A percentile compares a stretch with the other conserved stretches of the same genome.
These are phyloP conservation scores for Phaffomyces antillensis DNA, from an alignment of 805 yeast species.

Conservation along the genomic window DNA sequence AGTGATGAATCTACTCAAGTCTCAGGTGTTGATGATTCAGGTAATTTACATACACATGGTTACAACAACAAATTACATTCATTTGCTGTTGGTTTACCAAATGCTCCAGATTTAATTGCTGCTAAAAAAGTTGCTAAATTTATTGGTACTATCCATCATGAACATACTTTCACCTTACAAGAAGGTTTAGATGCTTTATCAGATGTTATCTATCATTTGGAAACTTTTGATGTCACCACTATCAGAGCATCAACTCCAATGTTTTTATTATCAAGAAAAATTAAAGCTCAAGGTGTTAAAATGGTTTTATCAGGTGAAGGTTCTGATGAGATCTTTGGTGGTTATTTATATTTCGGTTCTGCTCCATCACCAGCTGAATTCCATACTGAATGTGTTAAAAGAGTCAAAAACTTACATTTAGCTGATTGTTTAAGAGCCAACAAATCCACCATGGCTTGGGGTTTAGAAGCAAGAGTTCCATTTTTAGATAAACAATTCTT, in stretches of 20 bases:
- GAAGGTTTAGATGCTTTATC: conserved; percentile 94
- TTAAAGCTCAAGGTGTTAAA: conserved; percentile 99
- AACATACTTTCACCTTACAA: conserved; percentile 92
- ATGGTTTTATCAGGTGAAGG: conserved; percentile 99
- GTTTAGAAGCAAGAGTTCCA: conserved; percentile 98
- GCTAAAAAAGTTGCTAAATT: conserved; percentile 95
- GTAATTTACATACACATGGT: conserved; percentile 71
- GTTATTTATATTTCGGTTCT: conserved; percentile 92
- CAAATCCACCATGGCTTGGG: conserved; percentile 99
- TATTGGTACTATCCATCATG: conserved; percentile 95
- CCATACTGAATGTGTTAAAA: conserved; percentile 91
- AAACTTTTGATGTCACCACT: conserved; percentile 97
- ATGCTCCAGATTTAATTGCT: conserved; percentile 95
- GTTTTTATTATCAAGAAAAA: conserved; percentile 92
- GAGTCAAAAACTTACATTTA: conserved; percentile 95
- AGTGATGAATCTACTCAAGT: conserved; percentile 35
- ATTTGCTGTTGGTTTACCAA: conserved; percentile 94
- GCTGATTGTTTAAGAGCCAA: conserved; percentile 98
- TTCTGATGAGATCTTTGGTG: conserved; percentile 98
- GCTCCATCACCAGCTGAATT: conserved; percentile 92
- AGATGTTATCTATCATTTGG: conserved; percentile 93
- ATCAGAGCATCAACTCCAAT: conserved; percentile 99
- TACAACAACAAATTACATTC: conserved; percentile 85
- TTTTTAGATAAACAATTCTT: conserved; percentile 93
- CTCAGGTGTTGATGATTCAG: conserved; percentile 88